Evolutionary conservation across 495 filamentous ascomycete genomes (phyloP).

Genomic region (Sordaria brevicollis): DNA sequence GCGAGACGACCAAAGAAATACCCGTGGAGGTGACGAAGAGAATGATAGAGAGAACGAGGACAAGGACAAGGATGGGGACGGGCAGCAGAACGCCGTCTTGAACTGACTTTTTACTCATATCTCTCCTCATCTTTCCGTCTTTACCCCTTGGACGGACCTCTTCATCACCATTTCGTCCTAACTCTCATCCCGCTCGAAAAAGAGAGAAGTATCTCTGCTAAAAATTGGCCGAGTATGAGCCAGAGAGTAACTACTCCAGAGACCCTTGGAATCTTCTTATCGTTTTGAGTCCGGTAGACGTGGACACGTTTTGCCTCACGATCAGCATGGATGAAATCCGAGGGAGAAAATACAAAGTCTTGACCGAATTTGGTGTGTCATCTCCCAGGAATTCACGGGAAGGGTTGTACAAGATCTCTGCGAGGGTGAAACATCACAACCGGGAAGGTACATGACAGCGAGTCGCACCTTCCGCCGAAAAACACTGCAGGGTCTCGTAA

Average conservation of each 20-base stretch:
- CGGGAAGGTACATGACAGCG: too few relatives aligned
- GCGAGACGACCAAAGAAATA: background rate
- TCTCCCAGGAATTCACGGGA: background rate
- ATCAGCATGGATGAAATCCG: background rate
- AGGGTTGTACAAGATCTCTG: background rate
- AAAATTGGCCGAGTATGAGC: background rate
- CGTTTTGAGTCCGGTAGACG: background rate
- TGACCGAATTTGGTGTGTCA: background rate
- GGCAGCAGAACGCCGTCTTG: background rate
- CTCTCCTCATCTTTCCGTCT: background rate
- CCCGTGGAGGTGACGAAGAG: background rate
- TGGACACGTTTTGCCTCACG: background rate
- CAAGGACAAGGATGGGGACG: background rate
- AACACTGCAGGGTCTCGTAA: background rate
- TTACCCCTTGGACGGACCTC: background rate
- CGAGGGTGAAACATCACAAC: background rate
- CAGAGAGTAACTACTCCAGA: too few relatives aligned
- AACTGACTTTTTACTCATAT: background rate
- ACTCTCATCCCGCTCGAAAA: too few relatives aligned
- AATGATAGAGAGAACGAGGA: background rate
- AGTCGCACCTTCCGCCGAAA: too few relatives aligned
- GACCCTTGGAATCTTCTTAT: too few relatives aligned
- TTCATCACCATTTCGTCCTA: too few relatives aligned
- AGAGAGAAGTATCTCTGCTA: too few relatives aligned
- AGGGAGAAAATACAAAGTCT: background rate